Conservation (phyloP, 139 green algal species). For the Mesotaenium endlicherianum region DNA sequence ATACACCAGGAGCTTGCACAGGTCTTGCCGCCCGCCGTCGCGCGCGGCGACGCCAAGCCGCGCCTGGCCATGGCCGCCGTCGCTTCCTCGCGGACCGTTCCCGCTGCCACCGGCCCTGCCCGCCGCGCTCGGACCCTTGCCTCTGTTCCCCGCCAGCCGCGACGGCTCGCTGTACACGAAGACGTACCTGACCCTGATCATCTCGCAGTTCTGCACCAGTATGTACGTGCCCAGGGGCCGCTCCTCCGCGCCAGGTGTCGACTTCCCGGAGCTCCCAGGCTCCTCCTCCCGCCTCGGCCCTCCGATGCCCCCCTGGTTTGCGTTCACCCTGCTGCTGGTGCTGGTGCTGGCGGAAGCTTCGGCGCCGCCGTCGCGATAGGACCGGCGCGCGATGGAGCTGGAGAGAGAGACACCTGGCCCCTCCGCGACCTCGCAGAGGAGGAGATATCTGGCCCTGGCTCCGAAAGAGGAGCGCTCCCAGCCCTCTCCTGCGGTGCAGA, state of each 20-base stretch:
- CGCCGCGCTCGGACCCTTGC: not conserved
- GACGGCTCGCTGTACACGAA: slow-evolving; percentile 36
- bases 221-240: slow-evolving; percentile 16
- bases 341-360: too few species aligned
- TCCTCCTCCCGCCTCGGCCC: too few species aligned
- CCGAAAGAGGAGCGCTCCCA: slow-evolving; percentile 30
- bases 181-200: slow-evolving; percentile 17
- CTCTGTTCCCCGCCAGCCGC: not conserved
- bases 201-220: slow-evolving; percentile 12
- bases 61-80: not conserved
- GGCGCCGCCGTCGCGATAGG: too few species aligned
- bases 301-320: not conserved
- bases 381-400: too few species aligned
- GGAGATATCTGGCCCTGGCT: not conserved
- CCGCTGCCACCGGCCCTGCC: not conserved
- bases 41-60: not conserved
- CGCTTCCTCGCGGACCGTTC: not conserved
- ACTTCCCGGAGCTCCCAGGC: not conserved
- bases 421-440: slow-evolving; percentile 26
- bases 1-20: slow-evolving; percentile 27
- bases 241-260: not conserved
- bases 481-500: slow-evolving; percentile 19
- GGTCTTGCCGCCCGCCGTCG: not conserved
- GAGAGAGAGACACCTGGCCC: not conserved
- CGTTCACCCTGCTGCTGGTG: not conserved